phyloP scores from a whole-genome alignment of 345 rosid species.

The Aquilaria malaccensis region DNA sequence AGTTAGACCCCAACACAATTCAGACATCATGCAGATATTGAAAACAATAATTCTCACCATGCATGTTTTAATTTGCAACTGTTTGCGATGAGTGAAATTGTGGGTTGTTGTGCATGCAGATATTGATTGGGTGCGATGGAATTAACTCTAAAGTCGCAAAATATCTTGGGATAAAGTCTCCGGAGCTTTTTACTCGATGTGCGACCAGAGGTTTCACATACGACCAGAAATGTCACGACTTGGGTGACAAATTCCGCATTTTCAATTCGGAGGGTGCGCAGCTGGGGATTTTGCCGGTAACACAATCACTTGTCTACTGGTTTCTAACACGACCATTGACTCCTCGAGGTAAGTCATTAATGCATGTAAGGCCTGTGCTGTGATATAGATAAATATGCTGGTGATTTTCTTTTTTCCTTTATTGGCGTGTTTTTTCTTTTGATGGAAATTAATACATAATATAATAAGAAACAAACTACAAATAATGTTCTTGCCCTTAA shows the following conservation, averaged over 20 bases:
- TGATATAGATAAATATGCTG: background rate
- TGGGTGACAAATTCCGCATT: constrained; percentile 21
- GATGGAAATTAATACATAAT: too few species aligned
- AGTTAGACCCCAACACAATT: too few species aligned
- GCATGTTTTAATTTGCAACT: constrained; percentile 9
- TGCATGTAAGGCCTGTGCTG: background rate
- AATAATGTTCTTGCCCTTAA: too few species aligned
- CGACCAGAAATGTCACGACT: constrained; percentile 39
- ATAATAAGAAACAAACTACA: too few species aligned
- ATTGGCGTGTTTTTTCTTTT: too few species aligned
- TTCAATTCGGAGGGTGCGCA: constrained; percentile 10
- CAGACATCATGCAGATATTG: too few species aligned
- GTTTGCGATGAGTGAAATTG: background rate
- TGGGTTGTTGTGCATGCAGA: background rate
- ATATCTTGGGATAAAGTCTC: constrained; percentile 25
- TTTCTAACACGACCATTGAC: constrained; percentile 16
- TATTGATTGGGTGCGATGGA: constrained; percentile 56
- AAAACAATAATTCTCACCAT: background rate
- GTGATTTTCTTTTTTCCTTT: too few species aligned
- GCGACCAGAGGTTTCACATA: constrained; percentile 38
- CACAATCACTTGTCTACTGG: constrained; percentile 30
- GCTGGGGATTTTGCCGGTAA: constrained; percentile 32
- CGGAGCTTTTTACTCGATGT: constrained; percentile 22
- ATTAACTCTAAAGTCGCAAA: constrained; percentile 35
- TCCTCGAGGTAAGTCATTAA: constrained; percentile 9